These are phyloP conservation scores for Cyberlindnera saturnus DNA, from an alignment of 805 yeast genomes.

Conservation along the genomic window DNA sequence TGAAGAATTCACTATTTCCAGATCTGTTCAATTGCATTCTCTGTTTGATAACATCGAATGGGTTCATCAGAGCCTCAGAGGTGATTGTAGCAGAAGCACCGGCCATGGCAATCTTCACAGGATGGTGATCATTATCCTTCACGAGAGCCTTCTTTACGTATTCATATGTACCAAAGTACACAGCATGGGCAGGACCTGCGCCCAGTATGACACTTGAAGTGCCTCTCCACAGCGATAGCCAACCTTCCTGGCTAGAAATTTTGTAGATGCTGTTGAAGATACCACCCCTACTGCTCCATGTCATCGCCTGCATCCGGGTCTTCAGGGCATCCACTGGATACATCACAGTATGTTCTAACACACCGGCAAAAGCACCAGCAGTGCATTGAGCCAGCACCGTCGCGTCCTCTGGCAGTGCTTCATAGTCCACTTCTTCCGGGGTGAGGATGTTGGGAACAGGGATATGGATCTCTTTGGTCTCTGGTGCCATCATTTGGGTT, in stretches of 20 bases:
- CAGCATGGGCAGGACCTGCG: slow-evolving; percentile 98
- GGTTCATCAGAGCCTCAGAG: slow-evolving; percentile 94
- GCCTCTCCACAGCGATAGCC: slow-evolving; percentile 87
- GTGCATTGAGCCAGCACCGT: slow-evolving; percentile 72
- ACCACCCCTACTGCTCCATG: slow-evolving; percentile 6
- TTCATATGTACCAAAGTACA: slow-evolving; percentile 93
- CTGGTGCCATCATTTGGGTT: not conserved
- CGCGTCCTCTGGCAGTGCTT: slow-evolving; percentile 82
- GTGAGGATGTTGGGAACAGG: slow-evolving; percentile 5
- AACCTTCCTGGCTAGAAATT: slow-evolving; percentile 81
- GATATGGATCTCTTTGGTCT: not conserved
- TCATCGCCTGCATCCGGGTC: slow-evolving; percentile 75
- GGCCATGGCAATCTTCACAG: slow-evolving; percentile 75
- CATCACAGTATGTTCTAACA: slow-evolving; percentile 97
- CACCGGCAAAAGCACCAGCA: slow-evolving; percentile 97
- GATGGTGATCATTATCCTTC: slow-evolving; percentile 48
- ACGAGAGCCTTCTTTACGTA: slow-evolving; percentile 40
- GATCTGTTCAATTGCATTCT: slow-evolving; percentile 66
- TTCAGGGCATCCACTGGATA: slow-evolving; percentile 92
- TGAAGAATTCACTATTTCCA: slow-evolving; percentile 3
- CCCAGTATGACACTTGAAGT: slow-evolving; percentile 87
- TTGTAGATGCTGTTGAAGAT: slow-evolving; percentile 55
- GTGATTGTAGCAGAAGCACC: slow-evolving; percentile 93
- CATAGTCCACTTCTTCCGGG: slow-evolving; percentile 69
- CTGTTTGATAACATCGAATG: slow-evolving; percentile 93